Conservation (phyloP, 129 eudicot genomes). For the Flaveria linearis region DNA sequence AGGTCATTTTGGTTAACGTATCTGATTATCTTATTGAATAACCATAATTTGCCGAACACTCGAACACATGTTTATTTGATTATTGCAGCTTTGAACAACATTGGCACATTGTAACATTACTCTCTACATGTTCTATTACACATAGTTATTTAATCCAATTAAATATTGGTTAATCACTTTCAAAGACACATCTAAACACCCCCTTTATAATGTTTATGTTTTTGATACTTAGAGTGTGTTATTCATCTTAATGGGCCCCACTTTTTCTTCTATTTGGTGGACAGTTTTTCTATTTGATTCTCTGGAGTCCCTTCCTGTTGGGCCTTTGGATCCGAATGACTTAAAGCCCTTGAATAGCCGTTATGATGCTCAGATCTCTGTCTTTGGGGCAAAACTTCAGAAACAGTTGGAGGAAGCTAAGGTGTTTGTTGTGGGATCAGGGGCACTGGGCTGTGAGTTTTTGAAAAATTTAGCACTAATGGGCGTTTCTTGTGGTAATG, state of each 20-base stretch:
- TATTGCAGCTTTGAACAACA: background rate
- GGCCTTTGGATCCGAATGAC: constrained; percentile 69
- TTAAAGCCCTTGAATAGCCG: constrained; percentile 72
- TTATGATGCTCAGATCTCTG: constrained; percentile 95
- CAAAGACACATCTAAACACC: background rate
- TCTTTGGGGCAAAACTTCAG: constrained; percentile 86
- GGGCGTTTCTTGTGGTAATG: constrained; percentile 82
- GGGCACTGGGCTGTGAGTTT: constrained; percentile 94
- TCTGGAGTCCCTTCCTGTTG: constrained; percentile 81
- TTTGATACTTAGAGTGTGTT: constrained; percentile 18
- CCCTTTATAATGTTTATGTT: background rate
- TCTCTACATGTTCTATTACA: background rate
- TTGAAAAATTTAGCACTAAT: constrained; percentile 82
- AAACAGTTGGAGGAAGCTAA: constrained; percentile 77
- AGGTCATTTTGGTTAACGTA: background rate
- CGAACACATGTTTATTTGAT: background rate
- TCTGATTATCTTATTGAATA: background rate
- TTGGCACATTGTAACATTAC: background rate
- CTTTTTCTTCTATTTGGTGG: constrained; percentile 26
- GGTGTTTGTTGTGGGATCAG: constrained; percentile 83
- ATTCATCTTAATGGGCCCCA: background rate
- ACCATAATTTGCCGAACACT: background rate
- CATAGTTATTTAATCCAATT: background rate
- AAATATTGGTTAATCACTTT: background rate
- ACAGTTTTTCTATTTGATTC: constrained; percentile 93